These are phyloP conservation scores for Verticillium dahliae DNA, from an alignment of 2,329 filamentous ascomycete genomes.

Conservation along the genomic window DNA sequence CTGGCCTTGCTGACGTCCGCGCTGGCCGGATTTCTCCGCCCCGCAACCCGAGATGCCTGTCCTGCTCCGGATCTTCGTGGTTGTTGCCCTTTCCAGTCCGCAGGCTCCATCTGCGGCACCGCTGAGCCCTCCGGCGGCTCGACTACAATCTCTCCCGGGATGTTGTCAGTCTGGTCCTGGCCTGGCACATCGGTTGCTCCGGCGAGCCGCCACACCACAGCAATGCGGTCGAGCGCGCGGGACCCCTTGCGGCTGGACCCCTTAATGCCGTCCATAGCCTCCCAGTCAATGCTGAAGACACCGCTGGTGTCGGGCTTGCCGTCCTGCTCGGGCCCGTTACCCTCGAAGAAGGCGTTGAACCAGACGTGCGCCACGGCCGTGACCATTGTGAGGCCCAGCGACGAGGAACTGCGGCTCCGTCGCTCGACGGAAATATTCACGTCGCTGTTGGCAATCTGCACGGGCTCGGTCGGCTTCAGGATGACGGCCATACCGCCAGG, in stretches of 20 bases:
- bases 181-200: constrained; percentile 16
- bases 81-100: constrained; percentile 69
- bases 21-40: constrained; percentile 57
- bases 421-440: constrained; percentile 87
- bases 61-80: constrained; percentile 35
- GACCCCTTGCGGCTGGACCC: constrained; percentile 79
- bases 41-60: constrained; percentile 63
- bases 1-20: constrained; percentile 65
- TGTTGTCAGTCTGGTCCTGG: constrained; percentile 16
- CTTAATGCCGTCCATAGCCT: constrained; percentile 87
- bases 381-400: constrained; percentile 80
- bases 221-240: constrained; percentile 71
- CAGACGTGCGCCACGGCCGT: constrained; percentile 91
- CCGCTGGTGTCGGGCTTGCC: constrained; percentile 63
- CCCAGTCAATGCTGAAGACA: constrained; percentile 53
- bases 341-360: constrained; percentile 96
- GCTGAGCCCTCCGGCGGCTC: constrained; percentile 62
- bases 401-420: constrained; percentile 70
- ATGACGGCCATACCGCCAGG: constrained; percentile 67
- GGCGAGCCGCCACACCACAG: constrained; percentile 71
- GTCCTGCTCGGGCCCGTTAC: constrained; percentile 61
- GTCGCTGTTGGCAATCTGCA: constrained; percentile 74
- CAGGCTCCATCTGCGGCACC: constrained; percentile 61
- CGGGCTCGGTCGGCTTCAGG: constrained; percentile 61
- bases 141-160: constrained; percentile 30